phyloP scores from a whole-genome alignment of 768 basidiomycete genomes.

The Hortiboletus campestris region DNA sequence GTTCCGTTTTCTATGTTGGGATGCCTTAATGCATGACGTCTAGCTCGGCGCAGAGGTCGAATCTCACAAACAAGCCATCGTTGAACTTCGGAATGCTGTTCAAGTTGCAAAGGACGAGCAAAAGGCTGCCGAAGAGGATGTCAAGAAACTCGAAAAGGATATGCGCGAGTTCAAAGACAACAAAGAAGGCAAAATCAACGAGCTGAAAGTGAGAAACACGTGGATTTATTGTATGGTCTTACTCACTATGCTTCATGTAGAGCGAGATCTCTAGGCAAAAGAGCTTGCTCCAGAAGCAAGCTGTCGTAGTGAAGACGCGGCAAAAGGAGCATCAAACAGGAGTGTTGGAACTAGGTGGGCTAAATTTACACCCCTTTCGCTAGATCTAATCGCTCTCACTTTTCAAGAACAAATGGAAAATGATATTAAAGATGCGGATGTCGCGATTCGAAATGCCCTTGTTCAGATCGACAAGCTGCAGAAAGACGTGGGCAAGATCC shows the following conservation, averaged over 20 bases:
- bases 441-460: slow-evolving; percentile 30
- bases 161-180: slow-evolving; percentile 99
- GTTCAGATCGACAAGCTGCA: slow-evolving; percentile 51
- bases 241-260: slow-evolving; percentile 27
- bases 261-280: slow-evolving; percentile 80
- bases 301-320: slow-evolving; percentile 75
- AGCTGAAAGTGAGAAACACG: slow-evolving; percentile 69
- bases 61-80: slow-evolving; percentile 61
- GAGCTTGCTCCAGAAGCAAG: slow-evolving; percentile 74
- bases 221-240: not conserved
- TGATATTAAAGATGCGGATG: slow-evolving; percentile 28
- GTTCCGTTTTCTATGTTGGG: not conserved
- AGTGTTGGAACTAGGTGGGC: slow-evolving; percentile 80
- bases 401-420: slow-evolving; percentile 29
- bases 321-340: slow-evolving; percentile 91
- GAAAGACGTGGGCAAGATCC: slow-evolving; percentile 61
- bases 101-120: slow-evolving; percentile 73
- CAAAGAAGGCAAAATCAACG: slow-evolving; percentile 93
- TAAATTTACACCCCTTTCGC: not conserved
- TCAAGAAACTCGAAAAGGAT: slow-evolving; percentile 88
- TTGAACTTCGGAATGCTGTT: slow-evolving; percentile 55
- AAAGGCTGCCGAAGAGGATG: slow-evolving; percentile 69
- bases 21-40: not conserved
- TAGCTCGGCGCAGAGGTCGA: slow-evolving; percentile 84
- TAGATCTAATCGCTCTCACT: not conserved